phyloP scores from a whole-genome alignment of 805 yeast species.

The Tetrapisispora pingtungensis region DNA sequence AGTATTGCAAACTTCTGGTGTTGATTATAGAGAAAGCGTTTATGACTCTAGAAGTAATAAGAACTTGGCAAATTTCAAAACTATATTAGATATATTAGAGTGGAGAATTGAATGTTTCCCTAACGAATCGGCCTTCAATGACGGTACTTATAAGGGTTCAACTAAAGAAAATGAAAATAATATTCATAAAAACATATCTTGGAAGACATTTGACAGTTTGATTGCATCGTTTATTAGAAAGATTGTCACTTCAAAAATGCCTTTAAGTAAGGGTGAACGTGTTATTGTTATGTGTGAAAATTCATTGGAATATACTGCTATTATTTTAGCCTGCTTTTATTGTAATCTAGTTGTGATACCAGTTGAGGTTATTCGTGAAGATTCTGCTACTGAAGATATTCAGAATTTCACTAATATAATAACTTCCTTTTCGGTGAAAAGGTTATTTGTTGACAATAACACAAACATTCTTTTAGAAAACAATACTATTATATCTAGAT shows the following conservation, averaged over 20 bases:
- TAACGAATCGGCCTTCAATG: conserved; percentile 67
- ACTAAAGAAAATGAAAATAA: conserved; percentile 26
- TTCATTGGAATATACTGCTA: conserved; percentile 75
- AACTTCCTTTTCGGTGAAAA: conserved; percentile 59
- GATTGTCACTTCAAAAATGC: conserved; percentile 54
- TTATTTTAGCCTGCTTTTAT: conserved; percentile 76
- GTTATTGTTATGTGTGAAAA: conserved; percentile 79
- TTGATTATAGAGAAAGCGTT: conserved; percentile 67
- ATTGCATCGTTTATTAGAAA: conserved; percentile 67
- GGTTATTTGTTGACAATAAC: conserved; percentile 59
- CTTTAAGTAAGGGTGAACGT: conserved; percentile 55
- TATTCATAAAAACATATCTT: conserved; percentile 47
- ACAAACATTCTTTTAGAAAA: conserved; percentile 16
- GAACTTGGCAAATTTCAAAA: conserved; percentile 61
- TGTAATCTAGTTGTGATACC: conserved; percentile 59
- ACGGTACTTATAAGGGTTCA: conserved; percentile 27
- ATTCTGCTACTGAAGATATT: conserved; percentile 62
- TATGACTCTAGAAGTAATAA: conserved; percentile 69
- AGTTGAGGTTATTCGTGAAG: conserved; percentile 61
- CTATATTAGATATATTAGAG: conserved; percentile 64
- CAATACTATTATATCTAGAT: conserved; percentile 15
- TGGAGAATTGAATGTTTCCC: conserved; percentile 67
- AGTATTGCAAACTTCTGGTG: conserved; percentile 61
- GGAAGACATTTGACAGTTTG: conserved; percentile 74
- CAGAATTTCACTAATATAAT: conserved; percentile 54